Base-by-base conservation (phyloP, 306 rosid species). In the Quercus ilex region DNA sequence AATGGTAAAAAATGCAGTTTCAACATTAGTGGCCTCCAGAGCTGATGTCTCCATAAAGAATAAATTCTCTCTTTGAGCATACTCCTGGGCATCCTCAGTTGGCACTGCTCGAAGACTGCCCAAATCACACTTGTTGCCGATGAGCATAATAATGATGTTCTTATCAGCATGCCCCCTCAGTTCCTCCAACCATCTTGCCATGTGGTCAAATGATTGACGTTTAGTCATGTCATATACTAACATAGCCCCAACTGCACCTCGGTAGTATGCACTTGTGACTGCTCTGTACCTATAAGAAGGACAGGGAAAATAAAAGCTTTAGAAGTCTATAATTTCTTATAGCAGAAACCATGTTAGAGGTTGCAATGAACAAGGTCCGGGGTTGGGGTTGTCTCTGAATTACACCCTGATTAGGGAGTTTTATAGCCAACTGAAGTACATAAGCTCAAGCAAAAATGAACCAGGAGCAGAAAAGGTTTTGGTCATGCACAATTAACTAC, bases 41-140 rank as follows among this genome's bases (percentile, higher is more conserved):
- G 98, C 98, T 14, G 97, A 94, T 69, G 97, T 94, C 86, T 94
- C 98, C 95, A 88, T 94, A 56, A 94, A 94, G 84, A 94, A 94
- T 13, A 94, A 88, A 78, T 94, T 94, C 81, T 94, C 98, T 83
- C 94, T 86, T 81, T 92, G 89, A 9, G 98, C 98, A 70, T 92
- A 91, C 78, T 94, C 98, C 59, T 94, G 93, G 13, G 97, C 97
- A 55, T 94, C 97, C 87, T 92, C 98, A 5, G 83, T 91, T 65
- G 97, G 98, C 76, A 94, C 97, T 3, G 98, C 98, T 76, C 97
- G 83, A 33, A 94, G 95, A 74, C 79, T 79, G 51, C 85, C 89
- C 28, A 94, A 78, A 87, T 94, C 98, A 31, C 93, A 88, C 80
- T 94, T 94, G 89, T 94, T 94, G 46, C 94, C 98, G 0, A 94